These are phyloP conservation scores for Apophysomyces trapeziformis DNA, from an alignment of 371 early-diverging fungal species.

Conservation along the genomic window DNA sequence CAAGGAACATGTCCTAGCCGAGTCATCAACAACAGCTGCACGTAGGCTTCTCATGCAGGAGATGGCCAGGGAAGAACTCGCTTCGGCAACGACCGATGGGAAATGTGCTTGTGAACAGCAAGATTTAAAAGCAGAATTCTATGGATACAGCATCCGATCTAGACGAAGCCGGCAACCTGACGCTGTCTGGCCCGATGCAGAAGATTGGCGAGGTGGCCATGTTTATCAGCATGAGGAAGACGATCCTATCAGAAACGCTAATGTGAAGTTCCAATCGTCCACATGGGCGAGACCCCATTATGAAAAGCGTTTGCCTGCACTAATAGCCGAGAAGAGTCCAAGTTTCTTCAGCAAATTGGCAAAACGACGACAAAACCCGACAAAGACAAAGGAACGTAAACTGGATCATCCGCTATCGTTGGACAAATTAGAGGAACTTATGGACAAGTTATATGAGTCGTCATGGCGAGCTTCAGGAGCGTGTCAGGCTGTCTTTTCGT, in stretches of 20 bases:
- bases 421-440: neutral
- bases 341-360: neutral
- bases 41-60: constrained; percentile 4
- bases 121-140: constrained; percentile 2
- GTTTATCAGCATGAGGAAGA: neutral
- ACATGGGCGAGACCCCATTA: neutral
- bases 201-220: neutral
- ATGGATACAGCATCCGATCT: constrained; percentile 2
- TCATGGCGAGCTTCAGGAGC: neutral
- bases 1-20: constrained; percentile 5
- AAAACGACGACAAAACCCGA: neutral
- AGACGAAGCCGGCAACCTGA: neutral
- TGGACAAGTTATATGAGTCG: neutral
- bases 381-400: neutral
- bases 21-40: neutral
- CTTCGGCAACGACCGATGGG: neutral
- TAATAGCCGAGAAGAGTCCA: neutral
- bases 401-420: neutral
- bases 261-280: neutral
- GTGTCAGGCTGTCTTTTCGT: neutral
- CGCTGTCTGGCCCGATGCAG: constrained; percentile 2
- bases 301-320: neutral
- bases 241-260: neutral
- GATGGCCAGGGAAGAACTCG: neutral
- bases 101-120: neutral